A percentile compares a stretch with the other conserved stretches of the same genome.
phyloP scores from a whole-genome alignment of 2,329 filamentous ascomycete species.

The Ceratocystis destructans region DNA sequence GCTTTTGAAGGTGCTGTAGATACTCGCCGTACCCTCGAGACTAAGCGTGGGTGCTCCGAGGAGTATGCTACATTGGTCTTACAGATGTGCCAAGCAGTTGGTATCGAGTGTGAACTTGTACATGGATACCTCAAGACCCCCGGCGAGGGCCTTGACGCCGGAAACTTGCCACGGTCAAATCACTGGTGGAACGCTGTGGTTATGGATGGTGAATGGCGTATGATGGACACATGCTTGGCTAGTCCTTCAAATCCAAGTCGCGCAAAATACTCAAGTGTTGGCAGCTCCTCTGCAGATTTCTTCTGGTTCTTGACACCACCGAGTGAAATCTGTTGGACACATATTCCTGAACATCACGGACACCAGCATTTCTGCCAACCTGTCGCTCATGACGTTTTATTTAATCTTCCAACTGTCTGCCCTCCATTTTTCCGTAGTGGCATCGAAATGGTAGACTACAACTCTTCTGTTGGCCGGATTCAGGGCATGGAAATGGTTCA shows the following conservation, averaged over 20 bases:
- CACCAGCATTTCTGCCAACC: conserved; percentile 91
- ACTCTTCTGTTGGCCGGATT: conserved; percentile 71
- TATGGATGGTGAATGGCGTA: conserved; percentile 88
- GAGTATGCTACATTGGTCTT: conserved; percentile 79
- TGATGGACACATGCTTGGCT: conserved; percentile 87
- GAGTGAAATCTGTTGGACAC: conserved; percentile 85
- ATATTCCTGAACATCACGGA: conserved; percentile 72
- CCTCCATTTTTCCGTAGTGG: conserved; percentile 76
- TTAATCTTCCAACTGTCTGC: conserved; percentile 74
- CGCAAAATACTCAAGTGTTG: conserved; percentile 58
- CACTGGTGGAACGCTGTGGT: conserved; percentile 97
- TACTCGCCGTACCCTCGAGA: conserved; percentile 68
- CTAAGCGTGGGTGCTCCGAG: conserved; percentile 69
- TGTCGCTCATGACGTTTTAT: conserved; percentile 68
- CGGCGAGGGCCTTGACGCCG: conserved; percentile 68
- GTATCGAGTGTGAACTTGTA: conserved; percentile 74
- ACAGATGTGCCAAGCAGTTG: conserved; percentile 88
- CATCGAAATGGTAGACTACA: conserved; percentile 73
- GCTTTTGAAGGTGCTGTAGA: conserved; percentile 79
- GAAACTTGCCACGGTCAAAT: conserved; percentile 72
- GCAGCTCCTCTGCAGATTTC: conserved; percentile 56
- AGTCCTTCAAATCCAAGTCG: conserved; percentile 80
- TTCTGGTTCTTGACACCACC: conserved; percentile 94
- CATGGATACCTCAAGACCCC: conserved; percentile 83
- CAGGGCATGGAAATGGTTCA: conserved; percentile 92